Conservation (phyloP, 108 stramenopile species). For the Aurantiochytrium sp. region DNA sequence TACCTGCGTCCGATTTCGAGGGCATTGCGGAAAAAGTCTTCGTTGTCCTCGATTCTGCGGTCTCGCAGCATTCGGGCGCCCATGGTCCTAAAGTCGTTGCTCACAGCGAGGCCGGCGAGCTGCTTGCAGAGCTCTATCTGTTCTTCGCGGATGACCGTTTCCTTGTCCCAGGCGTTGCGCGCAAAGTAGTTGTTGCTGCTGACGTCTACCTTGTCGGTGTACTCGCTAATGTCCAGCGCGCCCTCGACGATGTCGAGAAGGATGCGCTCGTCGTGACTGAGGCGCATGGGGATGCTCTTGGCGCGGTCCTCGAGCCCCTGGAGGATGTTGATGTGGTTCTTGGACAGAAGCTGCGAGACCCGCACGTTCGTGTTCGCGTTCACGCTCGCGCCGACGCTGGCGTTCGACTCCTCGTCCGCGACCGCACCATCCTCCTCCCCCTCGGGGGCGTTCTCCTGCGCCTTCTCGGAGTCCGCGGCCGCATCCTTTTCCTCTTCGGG, state of each 20-base stretch:
- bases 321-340: neutral
- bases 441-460: no score
- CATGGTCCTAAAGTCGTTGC: neutral
- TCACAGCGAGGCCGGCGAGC: neutral
- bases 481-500: neutral
- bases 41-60: conserved; percentile 55
- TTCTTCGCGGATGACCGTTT: neutral
- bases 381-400: no score
- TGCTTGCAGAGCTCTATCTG: conserved; percentile 23
- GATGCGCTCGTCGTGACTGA: conserved; percentile 27
- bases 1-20: conserved; percentile 77
- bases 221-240: conserved; percentile 37
- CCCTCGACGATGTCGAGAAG: conserved; percentile 15
- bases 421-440: no score
- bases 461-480: no score
- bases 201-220: conserved; percentile 37
- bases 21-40: conserved; percentile 49
- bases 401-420: no score
- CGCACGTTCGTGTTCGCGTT: neutral
- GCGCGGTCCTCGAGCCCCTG: neutral
- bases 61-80: conserved; percentile 29
- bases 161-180: conserved; percentile 28
- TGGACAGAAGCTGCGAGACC: neutral
- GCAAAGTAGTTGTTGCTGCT: conserved; percentile 34
- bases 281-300: conserved; percentile 32